Evolutionary conservation across 441 rosid species (phyloP).

Genomic region (Cnidoscolus chayamansa): DNA sequence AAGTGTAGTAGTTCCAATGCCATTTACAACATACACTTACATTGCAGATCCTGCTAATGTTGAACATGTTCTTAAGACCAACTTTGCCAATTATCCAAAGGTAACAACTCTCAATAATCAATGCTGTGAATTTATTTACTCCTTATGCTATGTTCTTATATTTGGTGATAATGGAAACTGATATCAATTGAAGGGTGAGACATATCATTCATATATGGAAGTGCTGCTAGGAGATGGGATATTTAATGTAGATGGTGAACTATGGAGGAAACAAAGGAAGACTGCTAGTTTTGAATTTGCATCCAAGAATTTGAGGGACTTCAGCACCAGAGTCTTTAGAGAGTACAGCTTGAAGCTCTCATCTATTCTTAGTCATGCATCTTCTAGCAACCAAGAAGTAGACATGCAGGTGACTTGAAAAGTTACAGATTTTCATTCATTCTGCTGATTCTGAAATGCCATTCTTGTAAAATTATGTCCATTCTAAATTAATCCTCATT

Average conservation of each 20-base stretch:
- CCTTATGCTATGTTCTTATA: neutral
- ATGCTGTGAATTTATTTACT: neutral
- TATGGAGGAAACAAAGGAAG: constrained; percentile 91
- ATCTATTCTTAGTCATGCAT: constrained; percentile 31
- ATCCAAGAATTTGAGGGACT: constrained; percentile 89
- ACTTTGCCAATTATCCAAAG: constrained; percentile 51
- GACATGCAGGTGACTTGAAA: constrained; percentile 69
- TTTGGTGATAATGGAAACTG: constrained; percentile 5
- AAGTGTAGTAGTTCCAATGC: constrained; percentile 89
- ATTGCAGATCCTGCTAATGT: constrained; percentile 89
- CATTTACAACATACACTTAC: constrained; percentile 77
- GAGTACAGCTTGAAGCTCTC: constrained; percentile 61
- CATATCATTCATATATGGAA: constrained; percentile 90
- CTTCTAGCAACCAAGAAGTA: constrained; percentile 47
- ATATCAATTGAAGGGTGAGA: constrained; percentile 58
- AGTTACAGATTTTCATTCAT: neutral
- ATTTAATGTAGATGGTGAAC: constrained; percentile 84
- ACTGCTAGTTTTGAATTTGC: constrained; percentile 96
- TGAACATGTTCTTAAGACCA: constrained; percentile 86
- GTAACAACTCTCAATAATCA: neutral
- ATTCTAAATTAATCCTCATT: constrained; percentile 36
- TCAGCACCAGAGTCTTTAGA: constrained; percentile 85
- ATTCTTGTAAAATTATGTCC: constrained; percentile 32
- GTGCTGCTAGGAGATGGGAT: constrained; percentile 91
- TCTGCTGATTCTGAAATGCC: neutral